Percentiles rank a stretch among this genome's conserved stretches.
These are phyloP conservation scores for Colletotrichum euphorbiae DNA, from an alignment of 2,329 filamentous ascomycete genomes.

Conservation along the genomic window DNA sequence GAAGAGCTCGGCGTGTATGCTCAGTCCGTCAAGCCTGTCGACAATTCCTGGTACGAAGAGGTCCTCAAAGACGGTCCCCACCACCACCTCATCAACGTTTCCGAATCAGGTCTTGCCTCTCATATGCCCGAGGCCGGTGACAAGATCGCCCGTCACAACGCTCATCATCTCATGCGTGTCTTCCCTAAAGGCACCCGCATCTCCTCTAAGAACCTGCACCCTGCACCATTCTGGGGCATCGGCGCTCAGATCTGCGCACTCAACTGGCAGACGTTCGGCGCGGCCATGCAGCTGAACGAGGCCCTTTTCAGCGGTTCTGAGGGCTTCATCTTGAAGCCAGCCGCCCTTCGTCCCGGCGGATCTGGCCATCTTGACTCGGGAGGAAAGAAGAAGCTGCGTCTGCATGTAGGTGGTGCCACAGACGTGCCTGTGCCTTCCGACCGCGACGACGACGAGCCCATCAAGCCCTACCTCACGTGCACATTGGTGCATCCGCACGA, in stretches of 20 bases:
- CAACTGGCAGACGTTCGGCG: conserved; percentile 77
- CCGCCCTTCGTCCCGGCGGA: conserved; percentile 67
- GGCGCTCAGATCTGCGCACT: conserved; percentile 77
- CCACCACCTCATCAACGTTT: conserved; percentile 77
- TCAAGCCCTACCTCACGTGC: conserved; percentile 75
- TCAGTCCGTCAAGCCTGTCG: conserved; percentile 74
- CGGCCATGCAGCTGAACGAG: conserved; percentile 75
- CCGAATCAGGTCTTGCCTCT: conserved; percentile 67
- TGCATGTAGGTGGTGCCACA: conserved; percentile 72
- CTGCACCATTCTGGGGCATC: conserved; percentile 73
- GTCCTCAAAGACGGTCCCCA: conserved; percentile 68
- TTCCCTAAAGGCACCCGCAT: conserved; percentile 78
- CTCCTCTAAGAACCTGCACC: conserved; percentile 72
- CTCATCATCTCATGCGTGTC: conserved; percentile 75
- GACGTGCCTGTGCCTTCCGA: conserved; percentile 67
- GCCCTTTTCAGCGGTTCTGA: conserved; percentile 74
- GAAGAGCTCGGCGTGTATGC: conserved; percentile 76
- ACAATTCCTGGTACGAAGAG: conserved; percentile 73
- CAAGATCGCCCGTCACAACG: conserved; percentile 70
- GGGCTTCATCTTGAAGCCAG: conserved; percentile 75
- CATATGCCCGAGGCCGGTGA: conserved; percentile 60
- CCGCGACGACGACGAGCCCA: conserved; percentile 59
- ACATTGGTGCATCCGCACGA: conserved; percentile 70
- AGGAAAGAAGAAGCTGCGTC: conserved; percentile 59
- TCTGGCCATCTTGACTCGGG: conserved; percentile 58